A percentile compares a stretch with the other conserved stretches of the same genome.
phyloP scores from a whole-genome alignment of 768 basidiomycete species.

The Rubroboletus satanas region DNA sequence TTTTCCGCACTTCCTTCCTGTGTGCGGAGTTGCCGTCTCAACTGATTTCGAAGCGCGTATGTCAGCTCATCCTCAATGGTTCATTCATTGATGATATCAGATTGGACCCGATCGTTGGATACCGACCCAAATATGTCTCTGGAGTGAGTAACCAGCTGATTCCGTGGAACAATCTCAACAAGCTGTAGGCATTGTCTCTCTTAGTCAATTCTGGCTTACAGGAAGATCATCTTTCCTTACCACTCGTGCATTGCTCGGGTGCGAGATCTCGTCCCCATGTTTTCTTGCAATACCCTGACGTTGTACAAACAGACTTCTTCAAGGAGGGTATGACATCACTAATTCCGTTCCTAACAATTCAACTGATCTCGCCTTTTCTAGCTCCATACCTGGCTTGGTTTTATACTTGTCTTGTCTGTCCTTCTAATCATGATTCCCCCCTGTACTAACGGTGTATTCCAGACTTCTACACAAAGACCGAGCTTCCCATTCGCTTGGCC shows the following conservation, averaged over 20 bases:
- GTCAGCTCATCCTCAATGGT: slow-evolving; percentile 4
- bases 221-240: slow-evolving; percentile 50
- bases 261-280: background rate
- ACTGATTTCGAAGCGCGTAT: slow-evolving; percentile 54
- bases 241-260: slow-evolving; percentile 48
- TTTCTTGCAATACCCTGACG: background rate
- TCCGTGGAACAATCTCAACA: background rate
- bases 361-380: slow-evolving; percentile 9
- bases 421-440: background rate
- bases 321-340: slow-evolving; percentile 39
- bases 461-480: slow-evolving; percentile 54
- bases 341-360: background rate
- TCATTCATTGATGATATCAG: slow-evolving; percentile 22
- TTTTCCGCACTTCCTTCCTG: slow-evolving; percentile 50
- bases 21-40: slow-evolving; percentile 61
- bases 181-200: slow-evolving; percentile 38
- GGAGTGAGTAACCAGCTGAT: slow-evolving; percentile 31
- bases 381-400: slow-evolving; percentile 57
- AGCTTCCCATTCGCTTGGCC: slow-evolving; percentile 52
- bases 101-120: slow-evolving; percentile 64
- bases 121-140: slow-evolving; percentile 53
- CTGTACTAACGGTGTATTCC: background rate
- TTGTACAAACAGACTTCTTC: slow-evolving; percentile 32
- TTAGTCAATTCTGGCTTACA: slow-evolving; percentile 52
- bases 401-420: slow-evolving; percentile 56